Percentiles rank a stretch among this genome's conserved stretches.
Evolutionary conservation across 768 basidiomycete species (phyloP).

Genomic region (Panaeolus papilionaceus): DNA sequence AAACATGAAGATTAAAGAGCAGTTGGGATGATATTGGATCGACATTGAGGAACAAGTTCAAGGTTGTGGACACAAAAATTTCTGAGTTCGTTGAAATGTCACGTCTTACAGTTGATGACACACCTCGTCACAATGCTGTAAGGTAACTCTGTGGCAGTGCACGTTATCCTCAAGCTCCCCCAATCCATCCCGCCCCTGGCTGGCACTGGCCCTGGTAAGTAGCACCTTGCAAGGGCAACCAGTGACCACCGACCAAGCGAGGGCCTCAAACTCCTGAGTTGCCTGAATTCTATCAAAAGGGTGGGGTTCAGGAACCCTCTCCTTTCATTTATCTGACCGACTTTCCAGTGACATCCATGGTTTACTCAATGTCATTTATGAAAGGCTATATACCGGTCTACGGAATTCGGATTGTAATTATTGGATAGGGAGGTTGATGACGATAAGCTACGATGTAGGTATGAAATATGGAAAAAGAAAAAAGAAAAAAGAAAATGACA

Average conservation of each 20-base stretch:
- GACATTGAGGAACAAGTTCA: slow-evolving; percentile 1
- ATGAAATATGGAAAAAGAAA: background rate
- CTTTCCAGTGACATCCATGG: background rate
- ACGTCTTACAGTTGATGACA: background rate
- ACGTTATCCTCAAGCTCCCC: background rate
- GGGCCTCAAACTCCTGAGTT: no score
- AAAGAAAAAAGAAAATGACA: background rate
- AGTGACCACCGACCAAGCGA: no score
- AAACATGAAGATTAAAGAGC: background rate
- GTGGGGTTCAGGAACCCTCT: no score
- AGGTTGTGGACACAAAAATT: background rate
- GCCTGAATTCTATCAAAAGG: no score
- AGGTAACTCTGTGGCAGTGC: background rate
- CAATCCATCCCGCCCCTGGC: no score
- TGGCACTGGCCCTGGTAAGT: background rate
- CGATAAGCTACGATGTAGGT: background rate
- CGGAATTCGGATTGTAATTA: slow-evolving; percentile 4
- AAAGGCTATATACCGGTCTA: background rate
- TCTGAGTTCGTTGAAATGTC: background rate
- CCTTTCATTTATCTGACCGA: no score
- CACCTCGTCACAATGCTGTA: background rate
- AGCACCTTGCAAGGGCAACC: no score
- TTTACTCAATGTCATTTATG: background rate
- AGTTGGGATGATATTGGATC: background rate
- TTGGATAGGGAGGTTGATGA: background rate